phyloP scores from a whole-genome alignment of 176 grass and related monocot genomes.

The Luzula sylvatica region DNA sequence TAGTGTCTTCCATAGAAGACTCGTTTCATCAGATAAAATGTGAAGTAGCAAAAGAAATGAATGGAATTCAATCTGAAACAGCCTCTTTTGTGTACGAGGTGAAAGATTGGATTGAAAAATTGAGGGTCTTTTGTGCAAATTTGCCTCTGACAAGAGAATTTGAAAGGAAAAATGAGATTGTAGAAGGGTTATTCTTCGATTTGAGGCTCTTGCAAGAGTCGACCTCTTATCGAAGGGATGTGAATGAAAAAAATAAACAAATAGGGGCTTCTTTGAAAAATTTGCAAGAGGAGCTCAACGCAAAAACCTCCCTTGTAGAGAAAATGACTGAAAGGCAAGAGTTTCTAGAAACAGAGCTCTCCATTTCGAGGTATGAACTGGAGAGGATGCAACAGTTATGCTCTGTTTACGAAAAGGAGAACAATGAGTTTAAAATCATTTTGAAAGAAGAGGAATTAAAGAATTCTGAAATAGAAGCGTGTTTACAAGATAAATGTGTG shows the following conservation, averaged over 20 bases:
- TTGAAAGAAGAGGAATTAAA: constrained; percentile 46
- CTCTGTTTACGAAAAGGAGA: constrained; percentile 41
- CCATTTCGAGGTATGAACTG: constrained; percentile 52
- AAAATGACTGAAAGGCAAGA: constrained; percentile 42
- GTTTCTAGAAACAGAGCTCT: constrained; percentile 40
- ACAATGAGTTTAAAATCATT: constrained; percentile 42
- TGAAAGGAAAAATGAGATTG: constrained; percentile 55
- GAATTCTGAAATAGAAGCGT: constrained; percentile 32
- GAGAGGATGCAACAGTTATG: constrained; percentile 39
- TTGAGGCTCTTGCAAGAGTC: constrained; percentile 77
- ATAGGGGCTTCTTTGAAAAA: constrained; percentile 30
- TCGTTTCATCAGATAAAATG: constrained; percentile 49
- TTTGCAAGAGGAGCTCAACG: constrained; percentile 44
- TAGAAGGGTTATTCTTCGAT: constrained; percentile 70
- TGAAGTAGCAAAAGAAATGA: constrained; percentile 31
- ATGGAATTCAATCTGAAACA: constrained; percentile 40
- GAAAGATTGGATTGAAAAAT: constrained; percentile 43
- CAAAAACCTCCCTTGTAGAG: constrained; percentile 37
- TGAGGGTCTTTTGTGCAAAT: constrained; percentile 36
- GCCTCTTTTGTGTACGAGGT: constrained; percentile 47
- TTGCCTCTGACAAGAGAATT: constrained; percentile 47
- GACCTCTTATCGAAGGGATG: constrained; percentile 37
- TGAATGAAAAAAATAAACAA: constrained; percentile 53
- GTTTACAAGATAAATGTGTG: constrained; percentile 50
- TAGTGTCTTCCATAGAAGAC: constrained; percentile 31